Percentiles rank a stretch among this genome's conserved stretches.
Conservation (phyloP, 2,329 filamentous ascomycete species). For the Fusarium sp. region DNA sequence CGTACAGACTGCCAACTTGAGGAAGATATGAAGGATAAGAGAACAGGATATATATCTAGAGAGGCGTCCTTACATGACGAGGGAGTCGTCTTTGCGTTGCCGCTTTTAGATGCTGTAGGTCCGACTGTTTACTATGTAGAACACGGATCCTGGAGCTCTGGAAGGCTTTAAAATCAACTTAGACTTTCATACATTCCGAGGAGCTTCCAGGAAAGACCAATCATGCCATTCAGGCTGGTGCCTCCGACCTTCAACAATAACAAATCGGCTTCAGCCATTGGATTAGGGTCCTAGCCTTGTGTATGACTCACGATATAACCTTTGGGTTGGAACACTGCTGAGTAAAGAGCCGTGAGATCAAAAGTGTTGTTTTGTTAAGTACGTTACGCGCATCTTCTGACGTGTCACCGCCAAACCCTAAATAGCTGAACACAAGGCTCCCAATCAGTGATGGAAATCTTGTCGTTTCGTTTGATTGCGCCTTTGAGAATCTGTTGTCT, state of each 20-base stretch:
- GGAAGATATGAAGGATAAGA: too few relatives aligned
- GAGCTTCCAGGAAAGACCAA: background rate
- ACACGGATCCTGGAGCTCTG: background rate
- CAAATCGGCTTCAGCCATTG: background rate
- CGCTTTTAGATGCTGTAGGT: accelerated
- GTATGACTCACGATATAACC: too few relatives aligned
- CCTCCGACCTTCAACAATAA: background rate
- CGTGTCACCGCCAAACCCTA: background rate
- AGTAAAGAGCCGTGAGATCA: background rate
- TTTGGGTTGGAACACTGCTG: background rate
- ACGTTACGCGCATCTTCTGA: too few relatives aligned
- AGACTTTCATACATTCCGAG: background rate
- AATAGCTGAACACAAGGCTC: background rate
- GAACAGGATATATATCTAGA: too few relatives aligned
- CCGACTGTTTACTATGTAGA: too few relatives aligned
- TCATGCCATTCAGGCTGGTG: background rate
- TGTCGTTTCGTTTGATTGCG: background rate
- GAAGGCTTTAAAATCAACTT: background rate
- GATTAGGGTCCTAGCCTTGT: too few relatives aligned
- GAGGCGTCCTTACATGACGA: too few relatives aligned
- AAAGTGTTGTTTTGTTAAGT: background rate
- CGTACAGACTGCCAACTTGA: too few relatives aligned
- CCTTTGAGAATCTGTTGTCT: background rate
- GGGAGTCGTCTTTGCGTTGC: too few relatives aligned
- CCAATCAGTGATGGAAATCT: background rate